phyloP scores from a whole-genome alignment of 805 yeast species.

The Nematodospora valgi region DNA sequence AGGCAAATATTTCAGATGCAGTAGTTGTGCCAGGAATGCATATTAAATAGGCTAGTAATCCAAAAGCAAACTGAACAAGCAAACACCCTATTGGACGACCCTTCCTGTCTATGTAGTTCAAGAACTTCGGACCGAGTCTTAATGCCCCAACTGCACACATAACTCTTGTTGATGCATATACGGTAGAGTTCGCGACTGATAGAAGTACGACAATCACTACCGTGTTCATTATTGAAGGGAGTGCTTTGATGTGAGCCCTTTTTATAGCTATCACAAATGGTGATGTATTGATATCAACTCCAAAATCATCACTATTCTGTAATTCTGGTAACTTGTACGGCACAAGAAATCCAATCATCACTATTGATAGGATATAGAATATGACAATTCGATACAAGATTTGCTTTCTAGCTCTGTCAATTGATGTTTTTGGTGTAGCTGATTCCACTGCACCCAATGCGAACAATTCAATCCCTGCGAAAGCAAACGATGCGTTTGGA shows the following conservation, averaged over 20 bases:
- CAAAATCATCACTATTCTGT: slow-evolving; percentile 10
- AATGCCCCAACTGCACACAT: slow-evolving; percentile 30
- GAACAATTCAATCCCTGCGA: slow-evolving; percentile 64
- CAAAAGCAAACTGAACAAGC: slow-evolving; percentile 21
- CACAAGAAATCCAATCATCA: slow-evolving; percentile 56
- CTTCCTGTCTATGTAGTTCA: slow-evolving; percentile 25
- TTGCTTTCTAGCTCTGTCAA: slow-evolving; percentile 63
- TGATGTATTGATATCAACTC: slow-evolving; percentile 26
- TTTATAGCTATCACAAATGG: slow-evolving; percentile 39
- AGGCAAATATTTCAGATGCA: slow-evolving; percentile 23
- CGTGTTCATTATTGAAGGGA: slow-evolving; percentile 31
- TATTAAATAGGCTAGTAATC: slow-evolving; percentile 25
- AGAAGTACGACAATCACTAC: slow-evolving; percentile 31
- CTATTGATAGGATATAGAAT: slow-evolving; percentile 52
- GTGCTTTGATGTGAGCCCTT: slow-evolving; percentile 25
- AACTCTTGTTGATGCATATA: slow-evolving; percentile 32
- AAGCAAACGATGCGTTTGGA: slow-evolving; percentile 61
- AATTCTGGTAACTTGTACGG: slow-evolving; percentile 20
- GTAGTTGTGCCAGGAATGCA: slow-evolving; percentile 24
- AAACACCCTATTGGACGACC: slow-evolving; percentile 31
- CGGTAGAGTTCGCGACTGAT: slow-evolving; percentile 35
- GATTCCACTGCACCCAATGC: slow-evolving; percentile 70
- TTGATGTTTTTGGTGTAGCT: slow-evolving; percentile 54
- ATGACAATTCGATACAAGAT: slow-evolving; percentile 62
- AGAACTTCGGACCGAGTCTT: slow-evolving; percentile 25